Percentiles rank a stretch among this genome's conserved stretches.
These are phyloP conservation scores for Eremothecium gossypii DNA, from an alignment of 1,139 yeast species.

Conservation along the genomic window DNA sequence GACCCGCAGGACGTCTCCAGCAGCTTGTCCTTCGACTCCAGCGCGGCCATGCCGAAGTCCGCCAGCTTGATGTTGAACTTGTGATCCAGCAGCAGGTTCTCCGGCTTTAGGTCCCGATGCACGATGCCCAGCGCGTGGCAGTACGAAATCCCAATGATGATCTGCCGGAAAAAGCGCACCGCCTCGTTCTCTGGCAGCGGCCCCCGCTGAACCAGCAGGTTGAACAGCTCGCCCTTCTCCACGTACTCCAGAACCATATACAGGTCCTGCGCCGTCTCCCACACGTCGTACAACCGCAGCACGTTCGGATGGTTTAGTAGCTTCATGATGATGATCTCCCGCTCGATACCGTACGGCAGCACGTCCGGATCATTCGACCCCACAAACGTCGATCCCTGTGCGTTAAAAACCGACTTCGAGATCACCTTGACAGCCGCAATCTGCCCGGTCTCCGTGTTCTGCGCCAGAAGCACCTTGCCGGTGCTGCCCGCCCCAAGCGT, in stretches of 20 bases:
- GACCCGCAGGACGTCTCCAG: conserved; percentile 96
- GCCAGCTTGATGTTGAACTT: conserved; percentile 89
- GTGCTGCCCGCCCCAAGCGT: conserved; percentile 94
- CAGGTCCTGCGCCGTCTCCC: conserved; percentile 94
- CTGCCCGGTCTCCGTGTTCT: conserved; percentile 73
- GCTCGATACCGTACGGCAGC: conserved; percentile 86
- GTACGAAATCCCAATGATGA: conserved; percentile 83
- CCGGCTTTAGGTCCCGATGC: conserved; percentile 95
- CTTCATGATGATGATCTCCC: conserved; percentile 91
- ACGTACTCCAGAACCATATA: conserved; percentile 89
- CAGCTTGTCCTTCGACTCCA: conserved; percentile 75
- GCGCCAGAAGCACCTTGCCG: conserved; percentile 88
- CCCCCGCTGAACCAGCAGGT: conserved; percentile 80
- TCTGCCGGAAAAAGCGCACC: conserved; percentile 81
- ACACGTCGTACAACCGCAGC: conserved; percentile 92
- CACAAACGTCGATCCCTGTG: conserved; percentile 25
- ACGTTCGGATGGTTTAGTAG: conserved; percentile 88
- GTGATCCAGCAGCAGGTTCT: conserved; percentile 78
- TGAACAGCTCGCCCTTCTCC: conserved; percentile 95
- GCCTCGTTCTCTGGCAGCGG: conserved; percentile 86
- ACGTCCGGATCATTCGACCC: conserved; percentile 44
- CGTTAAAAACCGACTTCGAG: conserved; percentile 61
- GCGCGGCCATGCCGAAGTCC: conserved; percentile 99
- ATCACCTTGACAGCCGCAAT: conserved; percentile 96
- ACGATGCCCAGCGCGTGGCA: conserved; percentile 91